Base-by-base conservation (phyloP, 2,329 filamentous ascomycete genomes). In the Xylariaceae sp. region DNA sequence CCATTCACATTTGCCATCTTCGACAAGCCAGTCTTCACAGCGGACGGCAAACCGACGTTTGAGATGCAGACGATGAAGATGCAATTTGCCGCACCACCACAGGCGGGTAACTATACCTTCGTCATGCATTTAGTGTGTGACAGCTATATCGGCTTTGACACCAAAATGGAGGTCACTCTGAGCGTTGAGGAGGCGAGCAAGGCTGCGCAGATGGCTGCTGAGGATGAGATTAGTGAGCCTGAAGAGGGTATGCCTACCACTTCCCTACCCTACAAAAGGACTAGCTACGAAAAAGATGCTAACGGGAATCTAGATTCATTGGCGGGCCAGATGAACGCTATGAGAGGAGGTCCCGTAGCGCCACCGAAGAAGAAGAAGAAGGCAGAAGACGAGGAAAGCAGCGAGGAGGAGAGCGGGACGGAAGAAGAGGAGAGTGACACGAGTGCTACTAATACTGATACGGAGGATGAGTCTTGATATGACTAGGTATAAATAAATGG, bases 191-290 rank as follows among this genome's bases (percentile, higher is more conserved):
- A 97, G 63, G 86, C 89, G 33, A 88, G 83, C 71, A 94, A 93
- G 74, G 92, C 90, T 5, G 87, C 83, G 17, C 82, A 87, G 60
- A 86, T 96, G 66, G 82, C 83, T 47, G 88, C 86, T 44, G 91
- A 97, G 61, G 94, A 96, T 64, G 94, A 99, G 53, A 99, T 99
- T 60, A 96, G 90, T 68, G 94, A 99, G 70, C 94, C 95, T 34
- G 94, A 97, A 58, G 94, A 99, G 78, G 94, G 94, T 96, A 80
- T 77, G 86, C 77, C 42, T 45, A 41, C 44, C 40, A 50, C 45
- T 33, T 43, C 43, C 36, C 18, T 12, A 28, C 28, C 28, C 39
- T 13, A 40, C 7, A 17, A 39, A 11, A 40, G 6, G 11, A 18
- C 16, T 10, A 16, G 10, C 34, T 14, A 10, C 10, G 9, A 5